Conservation (phyloP, 2,329 filamentous ascomycete species). For the Aspergillus persii region DNA sequence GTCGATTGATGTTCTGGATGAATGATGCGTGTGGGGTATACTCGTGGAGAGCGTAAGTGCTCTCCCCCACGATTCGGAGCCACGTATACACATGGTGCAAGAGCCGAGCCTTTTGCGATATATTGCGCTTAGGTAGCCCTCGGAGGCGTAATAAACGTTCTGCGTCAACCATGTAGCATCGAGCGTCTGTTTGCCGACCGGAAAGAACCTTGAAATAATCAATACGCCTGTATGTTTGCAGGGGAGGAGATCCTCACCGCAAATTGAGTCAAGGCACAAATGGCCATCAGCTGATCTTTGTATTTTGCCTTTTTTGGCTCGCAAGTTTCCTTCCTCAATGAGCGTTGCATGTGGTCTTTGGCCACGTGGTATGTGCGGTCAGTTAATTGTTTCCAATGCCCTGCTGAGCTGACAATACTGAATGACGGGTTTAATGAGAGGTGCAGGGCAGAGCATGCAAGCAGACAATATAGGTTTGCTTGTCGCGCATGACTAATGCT, state of each 20-base stretch:
- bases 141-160: conserved; percentile 37
- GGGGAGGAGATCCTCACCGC: conserved; percentile 22
- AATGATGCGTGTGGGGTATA: conserved; percentile 23
- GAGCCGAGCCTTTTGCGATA: conserved; percentile 38
- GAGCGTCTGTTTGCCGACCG: conserved; percentile 32
- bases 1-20: conserved; percentile 17
- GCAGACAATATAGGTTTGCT: conserved; percentile 30
- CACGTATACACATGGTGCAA: conserved; percentile 42
- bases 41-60: conserved; percentile 33
- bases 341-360: conserved; percentile 31
- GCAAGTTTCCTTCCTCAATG: conserved; percentile 28
- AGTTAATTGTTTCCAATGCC: conserved; percentile 26
- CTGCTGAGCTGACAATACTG: conserved; percentile 9
- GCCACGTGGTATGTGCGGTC: conserved; percentile 28
- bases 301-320: conserved; percentile 36
- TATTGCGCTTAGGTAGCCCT: conserved; percentile 34
- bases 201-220: conserved; percentile 20
- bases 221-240: not conserved
- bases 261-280: conserved; percentile 32
- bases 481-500: conserved; percentile 30
- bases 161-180: conserved; percentile 39
- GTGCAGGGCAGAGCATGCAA: conserved; percentile 31
- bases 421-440: conserved; percentile 17
- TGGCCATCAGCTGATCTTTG: conserved; percentile 40
- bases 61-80: conserved; percentile 38